These are phyloP conservation scores for Astrephomene gubernaculifera DNA, from an alignment of 139 green algal species.

Conservation along the genomic window DNA sequence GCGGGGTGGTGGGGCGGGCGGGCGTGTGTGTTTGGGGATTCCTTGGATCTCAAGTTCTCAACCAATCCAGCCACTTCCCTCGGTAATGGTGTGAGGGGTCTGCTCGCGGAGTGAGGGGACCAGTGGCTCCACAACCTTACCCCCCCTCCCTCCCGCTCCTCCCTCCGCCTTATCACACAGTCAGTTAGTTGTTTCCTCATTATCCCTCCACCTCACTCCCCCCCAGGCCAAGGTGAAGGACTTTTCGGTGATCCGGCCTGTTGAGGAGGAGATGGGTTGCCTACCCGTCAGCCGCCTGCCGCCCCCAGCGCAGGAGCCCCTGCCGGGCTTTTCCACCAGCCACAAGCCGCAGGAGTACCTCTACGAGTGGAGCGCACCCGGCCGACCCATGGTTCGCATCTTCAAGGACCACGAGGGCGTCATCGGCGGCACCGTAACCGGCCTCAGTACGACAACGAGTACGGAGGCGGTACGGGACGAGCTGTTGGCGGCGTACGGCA, in stretches of 20 bases:
- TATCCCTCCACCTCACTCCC: background rate
- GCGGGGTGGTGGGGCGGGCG: background rate
- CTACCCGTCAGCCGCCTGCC: constrained; percentile 10
- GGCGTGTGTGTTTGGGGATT: no score
- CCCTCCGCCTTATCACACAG: no score
- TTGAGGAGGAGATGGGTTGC: background rate
- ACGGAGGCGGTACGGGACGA: background rate
- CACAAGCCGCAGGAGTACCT: constrained; percentile 39
- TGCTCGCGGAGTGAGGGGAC: no score
- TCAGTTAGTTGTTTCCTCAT: no score
- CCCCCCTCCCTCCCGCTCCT: no score
- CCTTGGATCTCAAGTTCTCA: no score
- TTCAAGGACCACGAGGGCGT: constrained; percentile 3
- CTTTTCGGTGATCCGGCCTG: constrained; percentile 24
- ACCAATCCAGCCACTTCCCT: no score
- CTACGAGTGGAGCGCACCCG: constrained; percentile 23
- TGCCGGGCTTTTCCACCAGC: constrained; percentile 27
- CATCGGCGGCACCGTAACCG: background rate
- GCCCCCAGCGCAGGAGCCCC: background rate
- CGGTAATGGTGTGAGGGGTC: no score
- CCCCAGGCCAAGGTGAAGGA: constrained; percentile 32
- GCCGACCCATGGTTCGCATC: background rate
- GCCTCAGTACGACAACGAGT: constrained; percentile 23
- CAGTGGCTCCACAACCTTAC: no score
- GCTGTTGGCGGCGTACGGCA: constrained; percentile 16